phyloP scores from a whole-genome alignment of 1,139 yeast genomes.

The Casaregolazyma lundiana region DNA sequence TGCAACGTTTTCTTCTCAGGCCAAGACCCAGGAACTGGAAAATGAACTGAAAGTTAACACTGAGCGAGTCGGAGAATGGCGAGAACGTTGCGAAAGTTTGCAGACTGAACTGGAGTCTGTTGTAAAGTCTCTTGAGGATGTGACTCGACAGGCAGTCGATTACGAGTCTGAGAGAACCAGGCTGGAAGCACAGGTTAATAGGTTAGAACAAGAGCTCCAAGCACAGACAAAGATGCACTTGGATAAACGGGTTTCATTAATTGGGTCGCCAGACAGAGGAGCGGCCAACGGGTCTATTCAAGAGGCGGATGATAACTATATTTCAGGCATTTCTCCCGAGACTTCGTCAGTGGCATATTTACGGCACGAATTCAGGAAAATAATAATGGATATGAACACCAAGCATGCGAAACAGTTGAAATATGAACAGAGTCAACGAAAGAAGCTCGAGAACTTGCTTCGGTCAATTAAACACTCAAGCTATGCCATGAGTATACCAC shows the following conservation, averaged over 20 bases:
- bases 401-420: constrained; percentile 56
- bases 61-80: constrained; percentile 29
- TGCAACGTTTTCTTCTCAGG: constrained; percentile 27
- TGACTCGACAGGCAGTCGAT: constrained; percentile 35
- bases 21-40: constrained; percentile 27
- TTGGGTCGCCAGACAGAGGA: constrained; percentile 12
- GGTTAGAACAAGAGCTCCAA: constrained; percentile 25
- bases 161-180: constrained; percentile 33
- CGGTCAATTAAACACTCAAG: constrained; percentile 14
- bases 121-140: constrained; percentile 33
- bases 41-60: constrained; percentile 27
- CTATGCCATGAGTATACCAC: constrained; percentile 12
- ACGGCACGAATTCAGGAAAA: constrained; percentile 65
- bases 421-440: constrained; percentile 53
- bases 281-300: background rate
- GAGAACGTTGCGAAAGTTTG: constrained; percentile 30
- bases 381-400: constrained; percentile 58
- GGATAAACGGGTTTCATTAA: constrained; percentile 26
- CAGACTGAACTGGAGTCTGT: constrained; percentile 31
- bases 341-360: constrained; percentile 36
- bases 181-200: constrained; percentile 27
- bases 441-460: constrained; percentile 44
- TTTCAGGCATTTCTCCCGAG: constrained; percentile 4
- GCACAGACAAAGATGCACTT: constrained; percentile 19
- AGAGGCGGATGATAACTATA: constrained; percentile 1